phyloP scores from a whole-genome alignment of 176 grass and related monocot species.

The Triticum dicoccoides region DNA sequence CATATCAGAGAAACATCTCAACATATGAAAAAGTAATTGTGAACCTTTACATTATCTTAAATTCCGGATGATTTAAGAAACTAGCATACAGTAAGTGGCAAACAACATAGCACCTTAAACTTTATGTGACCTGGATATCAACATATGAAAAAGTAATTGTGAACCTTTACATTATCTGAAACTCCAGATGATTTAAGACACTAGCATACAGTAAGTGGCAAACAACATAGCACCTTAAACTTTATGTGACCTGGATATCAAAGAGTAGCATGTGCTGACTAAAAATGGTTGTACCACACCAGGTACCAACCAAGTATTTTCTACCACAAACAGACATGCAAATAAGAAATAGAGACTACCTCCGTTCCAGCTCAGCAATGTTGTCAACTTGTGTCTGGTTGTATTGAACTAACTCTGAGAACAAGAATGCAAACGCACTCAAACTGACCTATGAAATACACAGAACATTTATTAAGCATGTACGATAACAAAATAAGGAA shows the following conservation, averaged over 20 bases:
- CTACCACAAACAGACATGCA: not conserved
- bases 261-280: not conserved
- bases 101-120: not conserved
- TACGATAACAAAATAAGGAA: not conserved
- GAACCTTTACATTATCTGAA: not conserved
- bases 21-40: slow-evolving; percentile 5
- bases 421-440: slow-evolving; percentile 97
- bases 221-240: not conserved
- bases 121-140: not conserved
- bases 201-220: not conserved
- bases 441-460: slow-evolving; percentile 75
- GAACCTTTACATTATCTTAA: not conserved
- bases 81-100: not conserved
- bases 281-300: slow-evolving; percentile 12
- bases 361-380: slow-evolving; percentile 91
- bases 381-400: slow-evolving; percentile 99
- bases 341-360: slow-evolving; percentile 36
- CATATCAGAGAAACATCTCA: not conserved
- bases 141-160: not conserved
- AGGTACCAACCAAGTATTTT: not conserved
- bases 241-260: not conserved
- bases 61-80: not conserved
- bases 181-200: not conserved
- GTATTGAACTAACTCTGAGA: slow-evolving; percentile 96
- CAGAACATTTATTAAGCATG: slow-evolving; percentile 25